Evolutionary conservation across 2,329 filamentous ascomycete genomes (phyloP).

Genomic region (Alternaria novae-zelandiae): DNA sequence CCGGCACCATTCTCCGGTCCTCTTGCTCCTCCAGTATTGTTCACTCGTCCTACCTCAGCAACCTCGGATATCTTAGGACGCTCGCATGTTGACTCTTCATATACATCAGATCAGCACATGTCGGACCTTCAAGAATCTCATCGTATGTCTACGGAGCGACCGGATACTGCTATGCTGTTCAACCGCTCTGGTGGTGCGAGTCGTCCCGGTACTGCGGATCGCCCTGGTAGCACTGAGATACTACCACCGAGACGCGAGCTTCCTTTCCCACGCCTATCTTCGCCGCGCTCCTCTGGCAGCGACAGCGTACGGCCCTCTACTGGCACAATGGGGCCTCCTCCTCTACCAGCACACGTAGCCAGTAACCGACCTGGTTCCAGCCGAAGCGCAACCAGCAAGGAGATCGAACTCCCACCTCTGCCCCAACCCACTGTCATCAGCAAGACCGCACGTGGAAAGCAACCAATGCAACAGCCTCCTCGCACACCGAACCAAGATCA

Average conservation of each 20-base stretch:
- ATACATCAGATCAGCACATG: conserved; percentile 1
- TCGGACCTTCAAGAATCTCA: conserved; percentile 11
- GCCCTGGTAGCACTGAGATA: conserved; percentile 17
- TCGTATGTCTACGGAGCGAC: conserved; percentile 12
- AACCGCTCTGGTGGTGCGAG: conserved; percentile 9
- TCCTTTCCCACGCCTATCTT: conserved; percentile 47
- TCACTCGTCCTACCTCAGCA: conserved; percentile 33
- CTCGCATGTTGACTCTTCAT: not conserved
- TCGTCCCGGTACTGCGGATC: not conserved
- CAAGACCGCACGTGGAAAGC: conserved; percentile 8
- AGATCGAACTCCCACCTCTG: conserved; percentile 44
- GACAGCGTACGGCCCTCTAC: conserved; percentile 30
- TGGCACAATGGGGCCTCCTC: conserved; percentile 39
- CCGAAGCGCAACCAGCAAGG: conserved; percentile 13
- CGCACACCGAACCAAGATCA: conserved; percentile 13
- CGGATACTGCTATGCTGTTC: conserved; percentile 26
- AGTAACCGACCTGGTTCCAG: conserved; percentile 28
- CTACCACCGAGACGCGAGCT: conserved; percentile 50
- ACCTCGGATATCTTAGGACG: conserved; percentile 17
- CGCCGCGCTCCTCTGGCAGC: conserved; percentile 32
- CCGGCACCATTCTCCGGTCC: conserved; percentile 11
- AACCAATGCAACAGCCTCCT: conserved; percentile 5
- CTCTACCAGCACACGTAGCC: conserved; percentile 34
- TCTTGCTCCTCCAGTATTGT: conserved; percentile 35
- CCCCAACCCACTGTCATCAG: conserved; percentile 41